These are phyloP conservation scores for Ammopiptanthus mongolicus DNA, from an alignment of 306 rosid species.

Conservation along the genomic window DNA sequence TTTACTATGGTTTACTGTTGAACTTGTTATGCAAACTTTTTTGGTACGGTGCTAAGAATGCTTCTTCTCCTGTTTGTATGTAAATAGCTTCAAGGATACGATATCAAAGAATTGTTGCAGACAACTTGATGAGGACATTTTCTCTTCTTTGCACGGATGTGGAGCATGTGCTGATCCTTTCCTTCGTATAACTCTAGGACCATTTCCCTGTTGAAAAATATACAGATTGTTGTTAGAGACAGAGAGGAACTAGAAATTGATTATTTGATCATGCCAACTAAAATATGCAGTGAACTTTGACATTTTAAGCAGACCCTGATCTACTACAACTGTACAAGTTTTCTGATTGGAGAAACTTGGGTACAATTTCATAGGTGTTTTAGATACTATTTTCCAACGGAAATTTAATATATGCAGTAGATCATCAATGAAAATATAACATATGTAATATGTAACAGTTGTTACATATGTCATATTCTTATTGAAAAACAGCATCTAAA, in stretches of 20 bases:
- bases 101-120: conserved; percentile 77
- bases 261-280: background rate
- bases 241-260: background rate
- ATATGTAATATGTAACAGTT: too few species aligned
- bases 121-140: conserved; percentile 32
- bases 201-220: background rate
- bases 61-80: conserved; percentile 3
- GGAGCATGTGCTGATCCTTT: conserved; percentile 5
- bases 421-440: too few species aligned
- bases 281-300: background rate
- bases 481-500: too few species aligned
- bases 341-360: background rate
- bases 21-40: background rate
- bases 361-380: too few species aligned
- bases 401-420: too few species aligned
- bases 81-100: conserved; percentile 66
- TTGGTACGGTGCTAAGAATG: background rate
- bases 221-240: background rate
- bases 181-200: background rate
- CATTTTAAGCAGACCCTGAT: background rate
- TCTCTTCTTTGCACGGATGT: background rate
- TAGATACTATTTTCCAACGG: too few species aligned
- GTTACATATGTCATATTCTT: too few species aligned
- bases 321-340: background rate
- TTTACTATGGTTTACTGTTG: background rate